Conservation (phyloP, 2,329 filamentous ascomycete species). For the Emericellopsis atlantica region DNA sequence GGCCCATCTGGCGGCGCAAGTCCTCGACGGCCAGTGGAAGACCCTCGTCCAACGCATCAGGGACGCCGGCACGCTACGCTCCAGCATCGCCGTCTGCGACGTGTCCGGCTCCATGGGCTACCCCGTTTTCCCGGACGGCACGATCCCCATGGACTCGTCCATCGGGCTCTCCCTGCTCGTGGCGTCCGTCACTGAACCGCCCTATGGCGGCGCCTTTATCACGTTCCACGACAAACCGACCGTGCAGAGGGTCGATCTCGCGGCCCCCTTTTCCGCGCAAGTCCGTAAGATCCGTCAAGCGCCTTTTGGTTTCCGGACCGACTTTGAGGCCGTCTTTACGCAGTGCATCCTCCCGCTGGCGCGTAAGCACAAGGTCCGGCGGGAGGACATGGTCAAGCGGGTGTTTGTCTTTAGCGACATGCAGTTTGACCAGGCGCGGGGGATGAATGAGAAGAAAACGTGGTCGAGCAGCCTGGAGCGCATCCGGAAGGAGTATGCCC, state of each 20-base stretch:
- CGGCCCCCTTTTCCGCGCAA: conserved; percentile 26
- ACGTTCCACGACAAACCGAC: conserved; percentile 31
- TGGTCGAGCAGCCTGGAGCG: conserved; percentile 36
- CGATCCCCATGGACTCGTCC: conserved; percentile 35
- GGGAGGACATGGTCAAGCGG: conserved; percentile 47
- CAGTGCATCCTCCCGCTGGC: conserved; percentile 41
- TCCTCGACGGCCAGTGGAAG: conserved; percentile 40
- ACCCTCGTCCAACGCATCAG: conserved; percentile 42
- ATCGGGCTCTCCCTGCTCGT: conserved; percentile 44
- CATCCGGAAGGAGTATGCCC: conserved; percentile 28
- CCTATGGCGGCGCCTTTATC: conserved; percentile 42
- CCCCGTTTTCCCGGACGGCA: conserved; percentile 28
- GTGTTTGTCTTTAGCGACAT: conserved; percentile 50
- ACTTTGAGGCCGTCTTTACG: conserved; percentile 42
- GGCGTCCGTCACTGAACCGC: conserved; percentile 35
- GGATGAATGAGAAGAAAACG: neutral
- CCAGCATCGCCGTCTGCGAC: conserved; percentile 44
- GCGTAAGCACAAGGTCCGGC: conserved; percentile 30
- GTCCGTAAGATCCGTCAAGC: conserved; percentile 14
- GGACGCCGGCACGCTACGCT: conserved; percentile 38
- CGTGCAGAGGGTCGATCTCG: conserved; percentile 26
- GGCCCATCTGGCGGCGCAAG: conserved; percentile 17
- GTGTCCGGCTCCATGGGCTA: conserved; percentile 39
- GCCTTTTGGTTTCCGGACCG: conserved; percentile 30
- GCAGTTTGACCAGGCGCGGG: conserved; percentile 37